A percentile compares a stretch with the other conserved stretches of the same genome.
These are phyloP conservation scores for Psilocybe subaeruginosa DNA, from an alignment of 768 basidiomycete species.

Conservation along the genomic window DNA sequence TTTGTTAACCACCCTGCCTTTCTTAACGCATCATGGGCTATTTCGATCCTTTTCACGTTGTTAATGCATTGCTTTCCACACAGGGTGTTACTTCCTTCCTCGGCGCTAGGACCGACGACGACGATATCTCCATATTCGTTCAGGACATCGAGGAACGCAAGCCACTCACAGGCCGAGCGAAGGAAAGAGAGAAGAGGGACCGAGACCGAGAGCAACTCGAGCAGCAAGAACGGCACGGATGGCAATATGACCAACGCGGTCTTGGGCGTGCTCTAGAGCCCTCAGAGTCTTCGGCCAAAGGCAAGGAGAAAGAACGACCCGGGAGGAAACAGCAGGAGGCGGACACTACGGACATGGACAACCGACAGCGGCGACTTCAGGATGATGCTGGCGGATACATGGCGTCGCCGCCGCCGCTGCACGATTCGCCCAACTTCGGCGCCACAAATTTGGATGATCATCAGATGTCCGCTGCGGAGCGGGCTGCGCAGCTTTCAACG, in stretches of 20 bases:
- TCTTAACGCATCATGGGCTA: slow-evolving; percentile 1
- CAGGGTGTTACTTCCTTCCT: slow-evolving; percentile 43
- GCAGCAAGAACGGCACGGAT: slow-evolving; percentile 5
- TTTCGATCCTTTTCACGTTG: not conserved
- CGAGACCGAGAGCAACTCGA: slow-evolving; percentile 10
- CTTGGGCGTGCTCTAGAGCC: slow-evolving; percentile 17
- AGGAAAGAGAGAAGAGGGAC: slow-evolving; percentile 24
- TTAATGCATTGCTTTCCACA: not conserved
- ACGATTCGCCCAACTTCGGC: slow-evolving; percentile 1
- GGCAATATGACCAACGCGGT: slow-evolving; percentile 3
- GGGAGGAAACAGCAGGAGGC: not conserved
- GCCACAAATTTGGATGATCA: not conserved
- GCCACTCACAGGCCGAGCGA: slow-evolving; percentile 53
- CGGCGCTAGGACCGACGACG: slow-evolving; percentile 62
- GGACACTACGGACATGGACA: not conserved
- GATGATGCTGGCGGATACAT: slow-evolving; percentile 8
- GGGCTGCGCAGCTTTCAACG: slow-evolving; percentile 15
- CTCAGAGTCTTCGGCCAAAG: not conserved
- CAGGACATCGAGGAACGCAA: slow-evolving; percentile 75
- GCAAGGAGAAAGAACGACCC: not conserved
- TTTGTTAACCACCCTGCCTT: not conserved
- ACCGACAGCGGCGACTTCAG: not conserved
- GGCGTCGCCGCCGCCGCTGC: slow-evolving; percentile 9
- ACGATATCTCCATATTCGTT: slow-evolving; percentile 78
- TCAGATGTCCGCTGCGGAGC: not conserved